Base-by-base conservation (phyloP, 805 yeast genomes). In the Wickerhamiella dianesei region DNA sequence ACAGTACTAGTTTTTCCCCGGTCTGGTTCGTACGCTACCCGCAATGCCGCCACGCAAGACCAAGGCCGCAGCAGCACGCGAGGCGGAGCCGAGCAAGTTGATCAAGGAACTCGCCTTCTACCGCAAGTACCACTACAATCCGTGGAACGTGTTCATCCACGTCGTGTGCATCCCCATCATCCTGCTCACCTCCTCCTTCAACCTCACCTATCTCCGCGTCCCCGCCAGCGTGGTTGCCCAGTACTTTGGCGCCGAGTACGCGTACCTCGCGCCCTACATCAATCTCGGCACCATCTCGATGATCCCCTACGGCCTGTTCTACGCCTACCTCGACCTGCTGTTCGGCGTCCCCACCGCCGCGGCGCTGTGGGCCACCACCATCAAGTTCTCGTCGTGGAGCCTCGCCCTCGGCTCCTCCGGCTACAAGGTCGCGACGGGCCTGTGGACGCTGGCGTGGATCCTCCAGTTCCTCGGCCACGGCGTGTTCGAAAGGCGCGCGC, bases 381-480 rank as follows among this genome's bases (percentile, higher is more conserved):
- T 54, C 29, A 50, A 43, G 41, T 59, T 63, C 37, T 59, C 65
- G 22, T 55, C 56, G 29, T 43, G 54, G 40, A 48, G 59, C 1
- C 45, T 60, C 20, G 60, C 57, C 25, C 53, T 37, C 52, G 65
- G 55, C 58, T 61, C 51, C 46, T 59, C 46, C 14, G 59, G 56
- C 29, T 48, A 52, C 35, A 50, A 56, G 20, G 52, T 46, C 12
- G 68, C 76, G 0, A 47, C 66, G n/a, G 54, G 47, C 1, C 54
- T 75, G 16, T 82, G 81, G 60, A 60, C 72, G 0, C 35, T 66
- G 1, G 67, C 82, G 8, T 89, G 98, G 97, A 57, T 77, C 14
- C 77, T 76, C 4, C 97, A 92, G 58, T 87, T 89, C 62, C 69
- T 80, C 44, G 96, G 96, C 3, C 97, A 92, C 60, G 89, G 82